Percentiles rank a stretch among this genome's conserved stretches.
Evolutionary conservation across 768 basidiomycete genomes (phyloP).

Genomic region (Leucogyrophana mollusca): DNA sequence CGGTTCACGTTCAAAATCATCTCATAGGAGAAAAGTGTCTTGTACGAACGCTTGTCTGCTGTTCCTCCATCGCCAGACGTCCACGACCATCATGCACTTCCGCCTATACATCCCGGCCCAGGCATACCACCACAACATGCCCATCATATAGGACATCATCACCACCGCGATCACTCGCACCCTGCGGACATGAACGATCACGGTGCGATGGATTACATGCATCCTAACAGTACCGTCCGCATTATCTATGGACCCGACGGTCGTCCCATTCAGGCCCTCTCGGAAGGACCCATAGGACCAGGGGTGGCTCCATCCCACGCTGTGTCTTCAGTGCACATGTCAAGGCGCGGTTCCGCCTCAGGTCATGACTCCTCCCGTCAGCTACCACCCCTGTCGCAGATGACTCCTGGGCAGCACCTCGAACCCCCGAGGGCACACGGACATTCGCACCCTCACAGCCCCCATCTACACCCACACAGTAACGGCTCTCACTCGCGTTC

Average conservation of each 20-base stretch:
- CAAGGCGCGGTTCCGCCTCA: slow-evolving; percentile 40
- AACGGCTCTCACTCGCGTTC: slow-evolving; percentile 44
- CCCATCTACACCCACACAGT: slow-evolving; percentile 41
- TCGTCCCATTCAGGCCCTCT: slow-evolving; percentile 43
- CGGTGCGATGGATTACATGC: slow-evolving; percentile 47
- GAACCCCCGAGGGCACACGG: slow-evolving; percentile 31
- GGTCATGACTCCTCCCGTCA: slow-evolving; percentile 45
- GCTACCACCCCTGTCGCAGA: slow-evolving; percentile 46
- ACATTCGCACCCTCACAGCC: slow-evolving; percentile 37
- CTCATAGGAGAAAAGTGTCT: slow-evolving; percentile 47
- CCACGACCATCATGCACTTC: slow-evolving; percentile 38
- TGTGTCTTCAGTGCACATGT: slow-evolving; percentile 37
- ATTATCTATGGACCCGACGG: slow-evolving; percentile 46
- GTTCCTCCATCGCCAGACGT: slow-evolving; percentile 56
- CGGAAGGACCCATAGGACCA: slow-evolving; percentile 50
- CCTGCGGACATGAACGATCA: slow-evolving; percentile 47
- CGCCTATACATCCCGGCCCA: slow-evolving; percentile 32
- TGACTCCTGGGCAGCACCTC: slow-evolving; percentile 44
- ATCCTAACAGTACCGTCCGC: slow-evolving; percentile 47
- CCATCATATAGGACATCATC: slow-evolving; percentile 21
- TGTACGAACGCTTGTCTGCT: slow-evolving; percentile 74
- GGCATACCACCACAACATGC: slow-evolving; percentile 35
- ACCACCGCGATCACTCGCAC: slow-evolving; percentile 32
- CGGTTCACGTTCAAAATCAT: slow-evolving; percentile 17
- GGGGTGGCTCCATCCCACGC: slow-evolving; percentile 36